Percentiles rank a stretch among this genome's conserved stretches.
Evolutionary conservation across 2,329 filamentous ascomycete species (phyloP).

Genomic region (Cercospora sp.): DNA sequence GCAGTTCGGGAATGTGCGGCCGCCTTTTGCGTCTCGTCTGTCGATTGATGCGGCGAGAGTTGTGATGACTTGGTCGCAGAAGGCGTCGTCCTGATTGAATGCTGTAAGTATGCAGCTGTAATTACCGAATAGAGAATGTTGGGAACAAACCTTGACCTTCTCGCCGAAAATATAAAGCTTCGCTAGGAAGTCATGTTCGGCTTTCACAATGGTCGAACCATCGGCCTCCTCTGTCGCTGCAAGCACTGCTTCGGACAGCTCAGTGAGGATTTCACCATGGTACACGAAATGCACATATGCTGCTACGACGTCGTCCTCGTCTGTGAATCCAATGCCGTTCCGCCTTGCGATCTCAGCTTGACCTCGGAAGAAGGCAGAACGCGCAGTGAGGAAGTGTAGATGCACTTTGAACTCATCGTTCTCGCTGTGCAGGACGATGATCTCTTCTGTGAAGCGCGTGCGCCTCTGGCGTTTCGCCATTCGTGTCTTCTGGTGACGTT

Average conservation of each 20-base stretch:
- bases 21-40: not conserved
- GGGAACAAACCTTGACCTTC: not conserved
- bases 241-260: slow-evolving; percentile 10
- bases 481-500: slow-evolving; percentile 4
- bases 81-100: slow-evolving; percentile 1
- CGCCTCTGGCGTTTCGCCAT: not conserved
- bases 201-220: not conserved
- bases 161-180: slow-evolving; percentile 12
- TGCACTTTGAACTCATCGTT: slow-evolving; percentile 12
- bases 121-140: too few species aligned
- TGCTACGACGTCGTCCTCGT: slow-evolving; percentile 14
- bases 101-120: not conserved
- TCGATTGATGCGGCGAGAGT: slow-evolving; percentile 4
- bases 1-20: not conserved
- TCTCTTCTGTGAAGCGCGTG: slow-evolving; percentile 1
- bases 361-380: slow-evolving; percentile 1
- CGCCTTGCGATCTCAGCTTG: not conserved
- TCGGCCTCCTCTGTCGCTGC: not conserved
- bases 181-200: slow-evolving; percentile 1
- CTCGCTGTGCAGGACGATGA: not conserved
- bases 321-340: not conserved
- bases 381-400: not conserved
- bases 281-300: slow-evolving; percentile 14
- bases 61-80: slow-evolving; percentile 12
- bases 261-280: not conserved